Evolutionary conservation across 1,284 basidiomycete species (phyloP).

Genomic region (Puccinia coronata): DNA sequence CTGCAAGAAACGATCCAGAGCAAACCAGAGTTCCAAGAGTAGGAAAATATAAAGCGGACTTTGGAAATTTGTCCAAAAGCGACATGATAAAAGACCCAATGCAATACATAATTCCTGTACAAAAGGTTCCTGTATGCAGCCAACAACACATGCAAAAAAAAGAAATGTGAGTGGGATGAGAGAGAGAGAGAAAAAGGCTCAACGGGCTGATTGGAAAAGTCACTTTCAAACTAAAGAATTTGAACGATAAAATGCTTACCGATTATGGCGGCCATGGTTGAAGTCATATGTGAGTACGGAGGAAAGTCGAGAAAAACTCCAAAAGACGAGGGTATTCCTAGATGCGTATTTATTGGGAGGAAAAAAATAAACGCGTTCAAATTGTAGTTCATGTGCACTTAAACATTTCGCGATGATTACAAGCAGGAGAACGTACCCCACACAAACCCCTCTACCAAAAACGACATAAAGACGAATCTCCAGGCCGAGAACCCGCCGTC

Average conservation of each 20-base stretch:
- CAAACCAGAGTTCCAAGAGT: constrained; percentile 27
- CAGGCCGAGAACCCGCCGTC: constrained; percentile 37
- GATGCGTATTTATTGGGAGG: background rate
- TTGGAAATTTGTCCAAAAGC: constrained; percentile 21
- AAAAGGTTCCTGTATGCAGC: constrained; percentile 2
- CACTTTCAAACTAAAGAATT: background rate
- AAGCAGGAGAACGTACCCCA: no score
- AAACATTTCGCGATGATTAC: no score
- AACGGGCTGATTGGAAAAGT: background rate
- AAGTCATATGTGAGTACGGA: constrained; percentile 32
- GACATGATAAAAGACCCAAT: constrained; percentile 21
- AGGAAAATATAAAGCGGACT: background rate
- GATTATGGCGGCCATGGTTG: constrained; percentile 33
- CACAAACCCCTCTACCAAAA: constrained; percentile 37
- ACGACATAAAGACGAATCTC: constrained; percentile 32
- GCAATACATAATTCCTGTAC: constrained; percentile 33
- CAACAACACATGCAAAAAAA: background rate
- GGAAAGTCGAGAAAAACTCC: constrained; percentile 38
- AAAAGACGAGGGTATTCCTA: constrained; percentile 35
- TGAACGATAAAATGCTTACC: background rate
- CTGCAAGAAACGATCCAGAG: constrained; percentile 18
- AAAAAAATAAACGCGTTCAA: background rate
- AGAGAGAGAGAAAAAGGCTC: background rate
- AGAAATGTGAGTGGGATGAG: background rate
- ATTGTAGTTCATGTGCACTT: background rate